Evolutionary conservation across 805 yeast genomes (phyloP), one percentile per base, ranked within the genome.

Genomic region (Candida vaughaniae): DNA sequence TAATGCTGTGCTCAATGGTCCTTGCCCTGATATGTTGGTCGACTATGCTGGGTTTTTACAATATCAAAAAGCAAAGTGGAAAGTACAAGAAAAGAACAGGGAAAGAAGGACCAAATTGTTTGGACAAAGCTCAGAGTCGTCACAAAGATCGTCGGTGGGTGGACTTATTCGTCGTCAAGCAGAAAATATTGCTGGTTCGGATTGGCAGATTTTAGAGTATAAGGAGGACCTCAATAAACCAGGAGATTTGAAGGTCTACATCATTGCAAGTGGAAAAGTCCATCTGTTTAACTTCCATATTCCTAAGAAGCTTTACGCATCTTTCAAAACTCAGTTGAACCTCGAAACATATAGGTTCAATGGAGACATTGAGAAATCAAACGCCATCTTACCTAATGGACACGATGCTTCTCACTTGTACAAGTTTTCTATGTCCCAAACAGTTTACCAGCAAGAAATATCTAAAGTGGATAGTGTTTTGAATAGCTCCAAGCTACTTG

Each of bases 41-140:
- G 89, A 85, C 49, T 85, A 85, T 58, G 73, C 56, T 12, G 82
- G 75, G 0, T 85, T 84, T 66, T 66, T 93, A 41, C 62, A 64
- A 20, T 85, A 85, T 52, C 91, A 85, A 59, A 89, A 91, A 58
- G 73, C 79, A n/a, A 86, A 86, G 53, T 93, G 99, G 99, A 76
- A 66, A 33, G 66, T 78, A 9, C 95, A 88, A 55, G 73, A 75
- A n/a, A 76, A 77, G 43, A 84, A 82, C 42, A 73, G 88, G 48
- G 74, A 71, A 36, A 76, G 95, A 51, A 74, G 97, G 53, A 72
- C 71, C 37, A 81, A 79, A 45, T 60, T 95, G 17, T 91, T 93
- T 67, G 99, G 99, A 25, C 68, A 71, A 20, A 66, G 73, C 5
- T 61, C 71, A 1, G 75, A 67, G 18, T 55, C 78, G 2, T 64